These are phyloP conservation scores for Antrodiella citrinella DNA, from an alignment of 768 basidiomycete genomes.

Conservation along the genomic window DNA sequence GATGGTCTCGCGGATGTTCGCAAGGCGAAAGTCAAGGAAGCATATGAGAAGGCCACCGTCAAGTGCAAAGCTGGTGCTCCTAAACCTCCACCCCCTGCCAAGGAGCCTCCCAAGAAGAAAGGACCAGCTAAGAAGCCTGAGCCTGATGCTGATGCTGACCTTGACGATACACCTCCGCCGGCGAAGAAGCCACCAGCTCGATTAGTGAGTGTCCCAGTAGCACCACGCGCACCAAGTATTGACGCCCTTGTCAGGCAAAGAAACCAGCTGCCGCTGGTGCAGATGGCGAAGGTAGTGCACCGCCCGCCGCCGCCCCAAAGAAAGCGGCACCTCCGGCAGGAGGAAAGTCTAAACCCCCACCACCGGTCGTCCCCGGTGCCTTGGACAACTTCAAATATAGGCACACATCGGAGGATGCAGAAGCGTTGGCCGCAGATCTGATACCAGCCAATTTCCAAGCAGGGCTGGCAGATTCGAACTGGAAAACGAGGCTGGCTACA, in stretches of 20 bases:
- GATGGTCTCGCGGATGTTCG: slow-evolving; percentile 81
- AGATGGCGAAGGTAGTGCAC: slow-evolving; percentile 12
- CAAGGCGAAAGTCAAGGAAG: slow-evolving; percentile 90
- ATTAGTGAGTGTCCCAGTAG: slow-evolving; percentile 17
- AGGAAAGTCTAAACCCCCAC: slow-evolving; percentile 41
- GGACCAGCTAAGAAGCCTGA: slow-evolving; percentile 26
- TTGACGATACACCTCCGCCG: slow-evolving; percentile 25
- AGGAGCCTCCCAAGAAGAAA: slow-evolving; percentile 31
- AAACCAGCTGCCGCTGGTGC: slow-evolving; percentile 34
- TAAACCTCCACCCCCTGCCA: slow-evolving; percentile 30
- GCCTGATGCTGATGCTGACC: slow-evolving; percentile 22
- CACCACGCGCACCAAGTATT: slow-evolving; percentile 3
- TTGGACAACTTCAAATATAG: slow-evolving; percentile 88
- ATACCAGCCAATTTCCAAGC: slow-evolving; percentile 66
- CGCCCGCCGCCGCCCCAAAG: slow-evolving; percentile 29
- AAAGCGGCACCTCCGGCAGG: slow-evolving; percentile 33
- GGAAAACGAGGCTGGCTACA: slow-evolving; percentile 87
- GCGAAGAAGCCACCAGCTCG: slow-evolving; percentile 44
- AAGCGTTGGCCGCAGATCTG: slow-evolving; percentile 60
- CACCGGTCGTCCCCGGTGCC: slow-evolving; percentile 31
- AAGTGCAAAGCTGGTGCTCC: slow-evolving; percentile 69
- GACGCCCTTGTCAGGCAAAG: slow-evolving; percentile 39
- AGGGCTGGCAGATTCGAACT: slow-evolving; percentile 79
- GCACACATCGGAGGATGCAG: slow-evolving; percentile 89
- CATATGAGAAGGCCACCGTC: slow-evolving; percentile 85